Percentiles rank a stretch among this genome's conserved stretches.
phyloP scores from a whole-genome alignment of 192 early-diverging fungal species.

The Coemansia sp. region DNA sequence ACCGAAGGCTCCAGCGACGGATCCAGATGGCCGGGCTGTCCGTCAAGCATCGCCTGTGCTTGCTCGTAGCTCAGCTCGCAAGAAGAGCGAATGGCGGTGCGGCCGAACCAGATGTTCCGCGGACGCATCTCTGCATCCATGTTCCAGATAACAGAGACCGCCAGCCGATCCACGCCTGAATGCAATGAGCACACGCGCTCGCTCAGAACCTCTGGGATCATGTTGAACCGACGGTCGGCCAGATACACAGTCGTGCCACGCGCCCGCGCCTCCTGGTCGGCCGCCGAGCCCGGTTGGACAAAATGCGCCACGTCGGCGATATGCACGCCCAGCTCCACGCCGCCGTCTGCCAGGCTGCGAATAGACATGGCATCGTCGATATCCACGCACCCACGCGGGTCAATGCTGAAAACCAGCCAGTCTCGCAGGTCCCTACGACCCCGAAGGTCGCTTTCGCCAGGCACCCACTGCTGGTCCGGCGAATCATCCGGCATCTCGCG shows the following conservation, averaged over 20 bases:
- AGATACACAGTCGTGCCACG: slow-evolving; percentile 77
- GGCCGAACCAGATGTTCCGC: slow-evolving; percentile 67
- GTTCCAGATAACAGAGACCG: slow-evolving; percentile 73
- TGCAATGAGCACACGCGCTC: slow-evolving; percentile 73
- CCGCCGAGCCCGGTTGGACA: slow-evolving; percentile 61
- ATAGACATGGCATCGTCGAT: slow-evolving; percentile 80
- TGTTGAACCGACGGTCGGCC: slow-evolving; percentile 79
- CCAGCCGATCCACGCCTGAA: slow-evolving; percentile 64
- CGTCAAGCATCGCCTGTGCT: slow-evolving; percentile 70
- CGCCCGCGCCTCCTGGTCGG: slow-evolving; percentile 69
- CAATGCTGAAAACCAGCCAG: slow-evolving; percentile 65
- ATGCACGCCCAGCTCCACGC: slow-evolving; percentile 71
- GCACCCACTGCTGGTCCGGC: slow-evolving; percentile 56
- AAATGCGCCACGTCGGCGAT: slow-evolving; percentile 78
- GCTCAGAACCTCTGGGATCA: slow-evolving; percentile 73
- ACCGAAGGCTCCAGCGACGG: slow-evolving; percentile 37
- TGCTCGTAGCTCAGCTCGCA: slow-evolving; percentile 78
- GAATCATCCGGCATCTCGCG: slow-evolving; percentile 69
- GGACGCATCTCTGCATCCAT: slow-evolving; percentile 57
- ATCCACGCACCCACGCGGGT: slow-evolving; percentile 75
- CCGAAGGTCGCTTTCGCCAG: slow-evolving; percentile 33
- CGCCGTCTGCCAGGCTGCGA: slow-evolving; percentile 47
- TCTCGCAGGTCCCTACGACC: slow-evolving; percentile 41
- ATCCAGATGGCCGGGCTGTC: slow-evolving; percentile 49
- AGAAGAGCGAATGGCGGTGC: slow-evolving; percentile 69